Percentiles rank a stretch among this genome's conserved stretches.
phyloP scores from a whole-genome alignment of 768 basidiomycete species.

The Rubroboletus satanas region DNA sequence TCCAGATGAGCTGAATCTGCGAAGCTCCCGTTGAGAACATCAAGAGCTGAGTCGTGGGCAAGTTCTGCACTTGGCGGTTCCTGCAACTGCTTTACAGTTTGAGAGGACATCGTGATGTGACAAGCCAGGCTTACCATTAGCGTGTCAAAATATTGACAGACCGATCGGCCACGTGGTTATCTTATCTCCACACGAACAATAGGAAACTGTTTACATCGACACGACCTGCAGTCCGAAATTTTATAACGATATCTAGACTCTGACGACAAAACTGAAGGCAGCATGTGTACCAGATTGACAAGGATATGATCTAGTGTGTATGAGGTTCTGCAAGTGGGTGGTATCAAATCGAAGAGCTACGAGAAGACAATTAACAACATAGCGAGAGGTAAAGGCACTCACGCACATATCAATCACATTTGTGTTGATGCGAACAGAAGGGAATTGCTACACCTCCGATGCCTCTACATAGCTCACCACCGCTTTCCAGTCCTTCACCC shows the following conservation, averaged over 20 bases:
- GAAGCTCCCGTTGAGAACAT: slow-evolving; percentile 45
- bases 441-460: background rate
- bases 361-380: background rate
- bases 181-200: slow-evolving; percentile 9
- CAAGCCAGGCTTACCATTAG: background rate
- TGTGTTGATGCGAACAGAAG: background rate
- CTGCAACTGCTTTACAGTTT: slow-evolving; percentile 46
- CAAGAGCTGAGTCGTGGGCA: slow-evolving; percentile 34
- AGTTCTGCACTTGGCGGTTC: slow-evolving; percentile 44
- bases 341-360: background rate
- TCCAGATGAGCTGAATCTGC: slow-evolving; percentile 49
- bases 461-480: slow-evolving; percentile 47
- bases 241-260: background rate
- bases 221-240: background rate
- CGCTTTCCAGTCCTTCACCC: slow-evolving; percentile 63
- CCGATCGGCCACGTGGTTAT: slow-evolving; percentile 23
- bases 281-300: background rate
- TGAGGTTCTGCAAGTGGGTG: background rate
- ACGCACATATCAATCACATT: background rate
- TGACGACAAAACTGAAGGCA: background rate
- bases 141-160: background rate
- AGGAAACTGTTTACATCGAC: background rate
- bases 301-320: background rate
- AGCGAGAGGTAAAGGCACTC: background rate
- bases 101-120: slow-evolving; percentile 35